Evolutionary conservation across 192 early-diverging fungal genomes (phyloP).

Genomic region (Linnemannia elongata): DNA sequence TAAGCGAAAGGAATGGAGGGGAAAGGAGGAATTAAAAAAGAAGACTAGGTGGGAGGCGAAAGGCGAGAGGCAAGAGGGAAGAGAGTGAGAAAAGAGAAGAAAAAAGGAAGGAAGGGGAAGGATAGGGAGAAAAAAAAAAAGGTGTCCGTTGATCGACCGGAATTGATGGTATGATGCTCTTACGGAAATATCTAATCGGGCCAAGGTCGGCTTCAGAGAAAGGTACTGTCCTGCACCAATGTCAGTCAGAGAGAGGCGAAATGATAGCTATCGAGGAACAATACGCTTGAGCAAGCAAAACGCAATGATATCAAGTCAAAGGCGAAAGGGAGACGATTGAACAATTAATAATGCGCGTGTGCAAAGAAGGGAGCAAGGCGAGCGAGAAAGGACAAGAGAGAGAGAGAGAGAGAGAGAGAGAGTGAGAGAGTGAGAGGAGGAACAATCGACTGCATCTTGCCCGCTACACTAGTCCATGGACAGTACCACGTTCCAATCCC

Average conservation of each 20-base stretch:
- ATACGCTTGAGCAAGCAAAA: neutral
- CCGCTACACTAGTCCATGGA: neutral
- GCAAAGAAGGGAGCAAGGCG: neutral
- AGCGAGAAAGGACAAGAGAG: neutral
- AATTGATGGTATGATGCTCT: neutral
- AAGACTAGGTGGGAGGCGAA: too few species aligned
- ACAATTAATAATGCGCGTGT: neutral
- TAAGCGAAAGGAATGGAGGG: neutral
- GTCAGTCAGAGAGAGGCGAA: neutral
- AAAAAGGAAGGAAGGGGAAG: neutral
- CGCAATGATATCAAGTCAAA: neutral
- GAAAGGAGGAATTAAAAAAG: neutral
- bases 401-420: neutral
- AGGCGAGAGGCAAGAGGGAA: too few species aligned
- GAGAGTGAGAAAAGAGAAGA: neutral
- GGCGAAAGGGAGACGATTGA: neutral
- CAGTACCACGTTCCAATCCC: constrained; percentile 4
- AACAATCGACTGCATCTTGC: neutral
- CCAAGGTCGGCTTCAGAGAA: constrained; percentile 1
- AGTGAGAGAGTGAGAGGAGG: neutral
- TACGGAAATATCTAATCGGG: neutral
- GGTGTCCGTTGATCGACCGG: constrained; percentile 2
- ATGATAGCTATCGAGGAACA: neutral
- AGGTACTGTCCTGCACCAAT: constrained; percentile 4
- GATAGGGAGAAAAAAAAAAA: constrained; percentile 2